A percentile compares a stretch with the other conserved stretches of the same genome.
Conservation (phyloP, 108 stramenopile species). For the Schizochytrium sp. region DNA sequence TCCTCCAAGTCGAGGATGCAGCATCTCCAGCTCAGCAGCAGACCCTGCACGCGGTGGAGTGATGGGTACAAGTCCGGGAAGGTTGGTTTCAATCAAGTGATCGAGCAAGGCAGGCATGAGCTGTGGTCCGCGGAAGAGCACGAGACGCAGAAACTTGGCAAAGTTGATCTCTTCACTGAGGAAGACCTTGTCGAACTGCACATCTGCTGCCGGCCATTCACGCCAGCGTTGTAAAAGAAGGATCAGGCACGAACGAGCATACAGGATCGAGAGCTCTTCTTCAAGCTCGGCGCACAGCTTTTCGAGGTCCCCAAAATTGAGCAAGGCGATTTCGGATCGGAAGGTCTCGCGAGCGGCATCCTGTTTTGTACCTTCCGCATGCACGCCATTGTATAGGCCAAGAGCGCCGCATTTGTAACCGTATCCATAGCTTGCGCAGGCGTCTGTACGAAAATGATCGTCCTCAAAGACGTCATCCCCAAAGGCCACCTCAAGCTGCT, state of each 20-base stretch:
- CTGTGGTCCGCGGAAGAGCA: slow-evolving; percentile 25
- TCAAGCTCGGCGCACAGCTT: slow-evolving; percentile 31
- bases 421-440: slow-evolving; percentile 14
- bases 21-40: background rate
- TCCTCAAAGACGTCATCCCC: slow-evolving; percentile 20
- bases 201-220: background rate
- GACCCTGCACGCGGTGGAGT: background rate
- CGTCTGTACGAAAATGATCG: slow-evolving; percentile 15
- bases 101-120: background rate
- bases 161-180: background rate
- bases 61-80: background rate
- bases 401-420: background rate
- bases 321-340: slow-evolving; percentile 27
- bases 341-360: slow-evolving; percentile 21
- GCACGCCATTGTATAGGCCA: slow-evolving; percentile 15
- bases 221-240: slow-evolving; percentile 32
- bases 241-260: slow-evolving; percentile 32
- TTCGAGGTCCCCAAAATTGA: slow-evolving; percentile 23
- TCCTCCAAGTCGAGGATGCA: background rate
- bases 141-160: slow-evolving; percentile 11
- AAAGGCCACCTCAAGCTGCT: slow-evolving; percentile 4
- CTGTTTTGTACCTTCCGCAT: background rate
- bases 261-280: slow-evolving; percentile 25
- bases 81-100: background rate
- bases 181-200: background rate